Percentiles rank a stretch among this genome's conserved stretches.
phyloP scores from a whole-genome alignment of 2,329 filamentous ascomycete species.

The Verticillium albo-atrum region DNA sequence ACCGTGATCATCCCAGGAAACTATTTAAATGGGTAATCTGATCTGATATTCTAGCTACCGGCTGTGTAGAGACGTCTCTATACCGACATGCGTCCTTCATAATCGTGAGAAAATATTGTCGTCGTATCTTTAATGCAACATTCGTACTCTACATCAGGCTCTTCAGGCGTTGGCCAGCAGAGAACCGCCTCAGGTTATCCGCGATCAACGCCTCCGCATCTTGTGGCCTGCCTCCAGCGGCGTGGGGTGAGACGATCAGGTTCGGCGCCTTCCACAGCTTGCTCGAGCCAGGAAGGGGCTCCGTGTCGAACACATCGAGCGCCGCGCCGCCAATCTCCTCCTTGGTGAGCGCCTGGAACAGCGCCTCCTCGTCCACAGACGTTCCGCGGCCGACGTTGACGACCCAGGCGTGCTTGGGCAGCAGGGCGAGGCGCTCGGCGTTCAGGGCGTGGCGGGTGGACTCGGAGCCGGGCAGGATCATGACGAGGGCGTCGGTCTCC shows the following conservation, averaged over 20 bases:
- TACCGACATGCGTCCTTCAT: background rate
- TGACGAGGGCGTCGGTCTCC: slow-evolving; percentile 60
- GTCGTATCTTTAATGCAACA: background rate
- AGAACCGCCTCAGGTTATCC: slow-evolving; percentile 55
- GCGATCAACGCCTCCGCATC: slow-evolving; percentile 55
- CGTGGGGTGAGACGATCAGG: slow-evolving; percentile 50
- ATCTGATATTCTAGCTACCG: background rate
- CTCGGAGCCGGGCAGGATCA: slow-evolving; percentile 58
- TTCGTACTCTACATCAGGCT: slow-evolving; percentile 36
- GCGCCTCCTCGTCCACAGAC: slow-evolving; percentile 43
- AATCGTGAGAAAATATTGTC: background rate
- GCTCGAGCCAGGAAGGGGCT: slow-evolving; percentile 38
- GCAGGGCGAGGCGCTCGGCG: slow-evolving; percentile 43
- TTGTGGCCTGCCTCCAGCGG: slow-evolving; percentile 57
- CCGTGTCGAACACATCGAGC: slow-evolving; percentile 43
- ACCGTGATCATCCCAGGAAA: background rate
- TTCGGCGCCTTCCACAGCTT: slow-evolving; percentile 48
- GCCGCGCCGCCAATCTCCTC: slow-evolving; percentile 42
- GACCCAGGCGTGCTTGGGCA: slow-evolving; percentile 55
- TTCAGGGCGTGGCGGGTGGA: slow-evolving; percentile 53
- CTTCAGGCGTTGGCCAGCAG: slow-evolving; percentile 54
- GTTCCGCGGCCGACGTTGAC: slow-evolving; percentile 49
- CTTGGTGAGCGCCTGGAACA: slow-evolving; percentile 38
- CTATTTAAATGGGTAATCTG: background rate
- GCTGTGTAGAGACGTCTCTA: background rate